Base-by-base conservation (phyloP, 371 early-diverging fungal genomes). In the Coemansia sp. region DNA sequence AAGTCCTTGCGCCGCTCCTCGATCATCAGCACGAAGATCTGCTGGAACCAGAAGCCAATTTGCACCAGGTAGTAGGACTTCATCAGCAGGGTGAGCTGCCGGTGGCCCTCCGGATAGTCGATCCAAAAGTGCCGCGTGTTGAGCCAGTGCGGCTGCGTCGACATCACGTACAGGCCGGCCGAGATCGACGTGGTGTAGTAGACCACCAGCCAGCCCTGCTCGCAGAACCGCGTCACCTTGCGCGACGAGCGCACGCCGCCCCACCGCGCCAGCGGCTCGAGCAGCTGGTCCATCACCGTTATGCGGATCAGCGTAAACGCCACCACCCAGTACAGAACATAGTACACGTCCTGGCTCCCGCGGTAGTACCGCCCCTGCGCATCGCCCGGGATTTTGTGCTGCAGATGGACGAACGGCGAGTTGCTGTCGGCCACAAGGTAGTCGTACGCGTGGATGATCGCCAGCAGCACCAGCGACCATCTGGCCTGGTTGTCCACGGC, bases 1-100 rank as follows among this genome's bases (percentile, higher is more conserved):
- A 88, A 88, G 68, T 92, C 93, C 64, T 88, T 89, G 55, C 90
- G 81, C 6, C 81, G 84, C 48, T 83, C 88, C 60, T 90, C 90
- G 40, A 90, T 80, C 42, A 87, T 81, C 24, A 89, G 69, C 5
- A 88, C 88, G 77, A 88, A 87, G 64, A 90, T 77, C 64, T 88
- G 88, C 65, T 88, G 88, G 14, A 88, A 77, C 90, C 90, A 90
- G 60, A 84, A 90, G 6, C 87, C 84, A 69, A 88, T 82, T 59
- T 88, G 87, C 39, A 87, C 72, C 37, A 90, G 75, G 50, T 89
- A 90, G 60, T 89, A 89, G 60, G 83, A 82, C 60, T 90, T 86
- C 82, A 88, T 85, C 48, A 58, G 54, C 24, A 57, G 14, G 16
- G 77, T 51, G 64, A 78, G 49, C 38, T 63, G 55, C 36, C 66